These are phyloP conservation scores for Sanguinoderma infundibulare DNA, from an alignment of 1,284 basidiomycete species.

Conservation along the genomic window DNA sequence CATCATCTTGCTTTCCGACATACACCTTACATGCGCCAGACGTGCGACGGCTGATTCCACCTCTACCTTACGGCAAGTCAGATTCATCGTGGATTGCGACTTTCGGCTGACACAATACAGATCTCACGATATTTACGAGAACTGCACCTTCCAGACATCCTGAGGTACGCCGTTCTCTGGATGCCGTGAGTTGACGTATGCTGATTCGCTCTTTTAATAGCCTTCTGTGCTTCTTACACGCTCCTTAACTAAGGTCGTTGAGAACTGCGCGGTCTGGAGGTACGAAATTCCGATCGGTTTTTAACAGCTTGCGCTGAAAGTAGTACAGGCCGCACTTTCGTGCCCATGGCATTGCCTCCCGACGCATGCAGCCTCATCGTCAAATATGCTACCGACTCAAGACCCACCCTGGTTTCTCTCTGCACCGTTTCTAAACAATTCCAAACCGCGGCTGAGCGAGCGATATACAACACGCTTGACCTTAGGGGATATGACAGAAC, in stretches of 20 bases:
- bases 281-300: neutral
- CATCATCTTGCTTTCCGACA: constrained; percentile 5
- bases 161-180: neutral
- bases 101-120: neutral
- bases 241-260: neutral
- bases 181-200: neutral
- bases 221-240: neutral
- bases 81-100: neutral
- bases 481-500: constrained; percentile 45
- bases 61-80: constrained; percentile 5
- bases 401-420: constrained; percentile 55
- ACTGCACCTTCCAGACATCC: neutral
- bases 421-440: constrained; percentile 61
- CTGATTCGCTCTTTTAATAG: neutral
- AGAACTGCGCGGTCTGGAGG: constrained; percentile 8
- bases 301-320: neutral
- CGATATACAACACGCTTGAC: constrained; percentile 62
- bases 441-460: constrained; percentile 55
- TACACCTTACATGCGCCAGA: constrained; percentile 8
- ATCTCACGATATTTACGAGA: constrained; percentile 7
- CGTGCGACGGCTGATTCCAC: constrained; percentile 9
- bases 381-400: constrained; percentile 48
- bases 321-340: constrained; percentile 2
- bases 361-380: constrained; percentile 62
- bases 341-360: constrained; percentile 56